These are phyloP conservation scores for Debaryomyces coudertii DNA, from an alignment of 1,139 yeast species.

Conservation along the genomic window DNA sequence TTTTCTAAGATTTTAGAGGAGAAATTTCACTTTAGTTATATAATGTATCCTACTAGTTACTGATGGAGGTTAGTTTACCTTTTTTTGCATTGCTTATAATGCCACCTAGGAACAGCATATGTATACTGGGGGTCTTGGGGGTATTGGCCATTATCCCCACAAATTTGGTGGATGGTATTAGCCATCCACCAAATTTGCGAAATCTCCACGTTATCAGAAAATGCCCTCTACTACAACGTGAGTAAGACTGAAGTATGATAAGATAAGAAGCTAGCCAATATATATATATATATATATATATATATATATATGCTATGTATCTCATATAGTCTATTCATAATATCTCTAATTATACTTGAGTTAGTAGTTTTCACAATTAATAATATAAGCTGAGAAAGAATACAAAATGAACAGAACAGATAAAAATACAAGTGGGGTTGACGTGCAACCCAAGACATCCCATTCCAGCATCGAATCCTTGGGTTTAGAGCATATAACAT, in stretches of 20 bases:
- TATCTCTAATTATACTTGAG: background rate
- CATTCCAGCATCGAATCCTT: constrained; percentile 18
- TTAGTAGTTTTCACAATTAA: background rate
- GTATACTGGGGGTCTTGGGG: background rate
- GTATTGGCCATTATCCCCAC: background rate
- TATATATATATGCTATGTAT: constrained; percentile 5
- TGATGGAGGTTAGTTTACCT: background rate
- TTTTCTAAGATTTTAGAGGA: background rate
- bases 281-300: background rate
- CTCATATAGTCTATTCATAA: background rate
- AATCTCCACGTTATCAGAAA: constrained; percentile 8
- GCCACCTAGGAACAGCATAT: background rate
- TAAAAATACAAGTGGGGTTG: constrained; percentile 12
- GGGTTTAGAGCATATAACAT: constrained; percentile 20
- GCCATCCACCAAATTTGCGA: constrained; percentile 7
- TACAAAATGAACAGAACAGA: background rate
- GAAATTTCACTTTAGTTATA: background rate
- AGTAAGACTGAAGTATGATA: background rate
- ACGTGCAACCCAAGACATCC: constrained; percentile 16
- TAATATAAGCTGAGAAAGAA: background rate
- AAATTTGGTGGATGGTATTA: constrained; percentile 4
- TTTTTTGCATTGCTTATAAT: background rate
- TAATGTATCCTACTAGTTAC: background rate
- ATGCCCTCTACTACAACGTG: background rate
- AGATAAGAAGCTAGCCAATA: background rate